Evolutionary conservation across 169 alveolate species (phyloP), one percentile per base, ranked within the genome.

Genomic region (Cryptosporidium ubiquitum): DNA sequence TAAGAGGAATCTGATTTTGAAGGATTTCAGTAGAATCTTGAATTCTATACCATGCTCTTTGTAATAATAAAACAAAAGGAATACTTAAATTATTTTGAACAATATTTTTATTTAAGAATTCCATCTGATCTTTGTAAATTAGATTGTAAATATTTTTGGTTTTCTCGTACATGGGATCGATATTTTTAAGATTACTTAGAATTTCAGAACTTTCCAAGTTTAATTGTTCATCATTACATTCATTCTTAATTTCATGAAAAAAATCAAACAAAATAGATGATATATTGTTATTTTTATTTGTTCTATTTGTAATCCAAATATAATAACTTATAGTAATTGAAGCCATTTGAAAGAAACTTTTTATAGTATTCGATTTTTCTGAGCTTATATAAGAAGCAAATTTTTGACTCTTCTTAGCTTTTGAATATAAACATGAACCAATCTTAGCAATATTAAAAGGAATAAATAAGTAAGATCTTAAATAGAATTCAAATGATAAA

Each of bases 41-140:
- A 16, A 79, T 58, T 61, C 89, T 79, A 33, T 61, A 79, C 89
- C 89, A 79, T 7, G 68, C 20, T 79, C 89, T 79, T 35, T 79
- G 89, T 14, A 79, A 3, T 37, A 79, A 10, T 26, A 79, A 37
- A 6, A 40, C 37, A 47, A 79, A 29, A 16, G 89, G 73, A 33
- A 64, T 29, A 3, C 18, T 18, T 10, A 61, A 33, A 23, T 64
- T 6, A 60, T 44, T 26, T 47, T 44, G 10, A 31, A 14, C 6
- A 37, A 40, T 42, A 40, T 29, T 61, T 20, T 16, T 42, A 35
- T 10, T 18, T 29, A 79, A 33, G 18, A 79, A 64, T 18, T 58
- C 51, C 10, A 14, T 6, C 61, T 79, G 89, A 26, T 79, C 74
- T 31, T 64, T 35, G 29, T 60, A 42, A 20, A 79, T 61, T 1